A percentile compares a stretch with the other conserved stretches of the same genome.
These are phyloP conservation scores for Malassezia vespertilionis DNA, from an alignment of 1,284 basidiomycete genomes.

Conservation along the genomic window DNA sequence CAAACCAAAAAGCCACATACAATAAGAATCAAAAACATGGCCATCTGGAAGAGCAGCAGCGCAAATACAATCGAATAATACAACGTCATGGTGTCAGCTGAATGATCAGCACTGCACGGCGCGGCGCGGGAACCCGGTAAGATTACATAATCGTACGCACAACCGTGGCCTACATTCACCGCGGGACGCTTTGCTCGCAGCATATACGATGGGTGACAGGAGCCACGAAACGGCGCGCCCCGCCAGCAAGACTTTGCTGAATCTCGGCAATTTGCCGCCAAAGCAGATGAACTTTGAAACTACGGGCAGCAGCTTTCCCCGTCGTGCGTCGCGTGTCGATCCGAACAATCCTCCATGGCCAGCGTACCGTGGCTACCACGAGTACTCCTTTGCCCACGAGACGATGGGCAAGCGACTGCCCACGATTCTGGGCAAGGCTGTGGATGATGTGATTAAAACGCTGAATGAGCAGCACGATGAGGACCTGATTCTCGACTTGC, in stretches of 20 bases:
- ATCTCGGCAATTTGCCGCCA: constrained; percentile 45
- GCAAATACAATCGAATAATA: constrained; percentile 45
- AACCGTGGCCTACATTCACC: no score
- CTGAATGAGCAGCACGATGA: constrained; percentile 67
- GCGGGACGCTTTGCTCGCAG: not conserved
- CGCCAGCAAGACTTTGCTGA: constrained; percentile 43
- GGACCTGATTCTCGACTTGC: constrained; percentile 74
- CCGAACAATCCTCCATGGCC: constrained; percentile 97
- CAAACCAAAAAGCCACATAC: constrained; percentile 15
- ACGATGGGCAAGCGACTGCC: constrained; percentile 81
- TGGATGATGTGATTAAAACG: constrained; percentile 80
- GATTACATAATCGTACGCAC: not conserved
- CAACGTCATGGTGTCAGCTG: constrained; percentile 31
- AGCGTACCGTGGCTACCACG: constrained; percentile 72
- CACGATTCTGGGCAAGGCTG: constrained; percentile 89
- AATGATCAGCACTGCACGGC: not conserved
- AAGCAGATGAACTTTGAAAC: constrained; percentile 36
- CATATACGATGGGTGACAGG: constrained; percentile 33
- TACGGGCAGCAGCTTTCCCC: constrained; percentile 14
- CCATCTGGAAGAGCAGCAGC: constrained; percentile 43
- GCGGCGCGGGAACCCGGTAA: not conserved
- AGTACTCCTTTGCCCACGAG: constrained; percentile 78
- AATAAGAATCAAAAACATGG: constrained; percentile 44
- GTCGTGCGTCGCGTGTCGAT: constrained; percentile 48
- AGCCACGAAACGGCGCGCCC: constrained; percentile 40